phyloP scores from a whole-genome alignment of 2,329 filamentous ascomycete species.

The Aureobasidium uvarum region DNA sequence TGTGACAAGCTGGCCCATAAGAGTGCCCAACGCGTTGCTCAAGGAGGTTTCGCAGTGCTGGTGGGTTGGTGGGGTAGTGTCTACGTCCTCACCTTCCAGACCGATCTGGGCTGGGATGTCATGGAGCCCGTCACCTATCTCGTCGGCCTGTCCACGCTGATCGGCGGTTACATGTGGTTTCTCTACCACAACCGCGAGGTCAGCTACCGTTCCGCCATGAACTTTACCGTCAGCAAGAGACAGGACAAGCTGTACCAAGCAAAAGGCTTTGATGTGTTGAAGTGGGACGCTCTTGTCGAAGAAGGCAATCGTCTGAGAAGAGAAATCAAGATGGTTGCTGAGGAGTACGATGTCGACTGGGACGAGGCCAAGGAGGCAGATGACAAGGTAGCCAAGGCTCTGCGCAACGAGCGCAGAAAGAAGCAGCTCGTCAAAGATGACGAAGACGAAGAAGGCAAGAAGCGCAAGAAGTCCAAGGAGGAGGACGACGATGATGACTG shows the following conservation, averaged over 20 bases:
- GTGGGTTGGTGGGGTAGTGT: constrained; percentile 78
- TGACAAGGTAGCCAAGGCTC: constrained; percentile 55
- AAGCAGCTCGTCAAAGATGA: constrained; percentile 40
- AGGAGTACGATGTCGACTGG: constrained; percentile 90
- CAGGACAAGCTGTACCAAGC: constrained; percentile 74
- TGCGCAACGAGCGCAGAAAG: constrained; percentile 51
- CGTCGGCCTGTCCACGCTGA: constrained; percentile 79
- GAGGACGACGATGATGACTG: constrained; percentile 18
- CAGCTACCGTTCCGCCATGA: constrained; percentile 80
- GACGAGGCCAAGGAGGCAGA: constrained; percentile 65
- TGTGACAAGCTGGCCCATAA: constrained; percentile 76
- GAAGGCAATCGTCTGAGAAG: constrained; percentile 73
- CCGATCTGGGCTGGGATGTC: constrained; percentile 81
- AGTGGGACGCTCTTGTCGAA: constrained; percentile 76
- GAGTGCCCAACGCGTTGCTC: constrained; percentile 73
- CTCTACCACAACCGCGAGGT: constrained; percentile 88
- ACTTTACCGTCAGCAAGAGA: constrained; percentile 76
- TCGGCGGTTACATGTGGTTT: constrained; percentile 91
- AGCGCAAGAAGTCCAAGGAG: constrained; percentile 14
- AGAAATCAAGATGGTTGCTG: constrained; percentile 77
- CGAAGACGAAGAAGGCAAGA: constrained; percentile 40
- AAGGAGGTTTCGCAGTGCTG: constrained; percentile 72
- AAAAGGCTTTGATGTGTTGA: constrained; percentile 70
- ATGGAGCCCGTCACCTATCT: constrained; percentile 92
- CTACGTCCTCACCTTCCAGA: constrained; percentile 66